A percentile compares a stretch with the other conserved stretches of the same genome.
Evolutionary conservation across 148 eudicot species (phyloP).

Genomic region (Chenopodium berlandieri): DNA sequence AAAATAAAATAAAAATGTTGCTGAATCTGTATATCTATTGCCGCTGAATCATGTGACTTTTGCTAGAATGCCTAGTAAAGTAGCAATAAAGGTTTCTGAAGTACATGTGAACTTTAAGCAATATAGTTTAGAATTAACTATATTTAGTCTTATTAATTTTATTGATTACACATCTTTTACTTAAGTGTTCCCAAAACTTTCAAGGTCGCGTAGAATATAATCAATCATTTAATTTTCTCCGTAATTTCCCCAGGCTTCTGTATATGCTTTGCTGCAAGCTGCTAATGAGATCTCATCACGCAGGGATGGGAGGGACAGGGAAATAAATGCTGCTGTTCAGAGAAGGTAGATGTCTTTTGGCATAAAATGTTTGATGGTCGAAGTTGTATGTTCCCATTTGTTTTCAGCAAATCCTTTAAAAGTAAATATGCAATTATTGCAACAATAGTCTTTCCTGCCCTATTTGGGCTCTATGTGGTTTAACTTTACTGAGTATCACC

Average conservation of each 20-base stretch:
- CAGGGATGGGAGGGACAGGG: conserved; percentile 77
- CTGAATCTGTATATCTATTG: no score
- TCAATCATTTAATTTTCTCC: not conserved
- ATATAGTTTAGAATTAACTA: no score
- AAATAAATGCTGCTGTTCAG: conserved; percentile 73
- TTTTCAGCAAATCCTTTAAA: not conserved
- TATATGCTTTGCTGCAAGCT: conserved; percentile 82
- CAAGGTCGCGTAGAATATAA: not conserved
- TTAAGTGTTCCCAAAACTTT: no score
- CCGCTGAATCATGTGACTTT: no score
- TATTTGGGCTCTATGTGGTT: not conserved
- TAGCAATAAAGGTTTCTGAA: no score
- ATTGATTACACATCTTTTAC: no score
- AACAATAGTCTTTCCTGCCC: not conserved
- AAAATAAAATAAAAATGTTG: no score
- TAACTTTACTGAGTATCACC: not conserved
- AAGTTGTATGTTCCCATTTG: not conserved
- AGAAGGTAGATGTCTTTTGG: conserved; percentile 54
- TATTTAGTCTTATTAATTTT: no score
- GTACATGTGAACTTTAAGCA: no score
- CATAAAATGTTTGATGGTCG: conserved; percentile 3
- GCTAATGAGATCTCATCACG: conserved; percentile 81
- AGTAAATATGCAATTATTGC: not conserved
- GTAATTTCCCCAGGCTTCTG: conserved; percentile 65
- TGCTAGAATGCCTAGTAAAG: no score